Base-by-base conservation (phyloP, 2,329 filamentous ascomycete genomes). In the Talaromyces rugulosus region DNA sequence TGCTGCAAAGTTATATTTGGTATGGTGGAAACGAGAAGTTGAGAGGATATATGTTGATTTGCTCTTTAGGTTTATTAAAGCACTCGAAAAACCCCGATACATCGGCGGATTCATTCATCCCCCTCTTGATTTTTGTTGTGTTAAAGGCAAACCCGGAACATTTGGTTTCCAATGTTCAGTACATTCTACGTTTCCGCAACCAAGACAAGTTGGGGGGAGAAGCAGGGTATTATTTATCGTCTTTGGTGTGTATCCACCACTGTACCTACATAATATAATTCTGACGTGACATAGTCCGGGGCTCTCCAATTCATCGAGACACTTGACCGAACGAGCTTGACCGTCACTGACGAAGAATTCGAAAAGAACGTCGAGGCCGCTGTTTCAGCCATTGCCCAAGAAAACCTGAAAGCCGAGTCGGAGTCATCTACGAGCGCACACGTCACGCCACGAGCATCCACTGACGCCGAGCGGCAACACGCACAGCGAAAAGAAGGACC, bases 1-100 rank as follows among this genome's bases (percentile, higher is more conserved):
- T 97, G 93, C 79, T 99, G 95, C 85, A 99, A 99, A 78, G 96
- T 99, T 65, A 98, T 99, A 66, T 98, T 99, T 76, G 95, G 90
- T 92, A 76, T 68, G 83, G 69, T 23, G 4, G 27, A 16, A 31
- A 14, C 14, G 27, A n/a, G 23, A 18, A 5, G 23, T 6, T 12
- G n/a, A 14, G 6, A 8, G 11, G 51, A 11, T 34, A 14, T 12
- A 23, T 12, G 14, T 40, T 59, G 51, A 56, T 56, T 59, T 18
- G n/a, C 6, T 50, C 30, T 12, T 60, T 64, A 91, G 89, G 94
- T 18, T 86, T 96, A 56, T 81, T 99, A 58, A 93, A 94, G 67
- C 96, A 97, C 73, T 88, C 91, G 59, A 96, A 96, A 76, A 90
- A 89, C 61, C 75, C 74, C 1, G 95, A 99, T 73, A 94, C 93